These are phyloP conservation scores for Zalaria sp. DNA, from an alignment of 2,329 filamentous ascomycete species.

Conservation along the genomic window DNA sequence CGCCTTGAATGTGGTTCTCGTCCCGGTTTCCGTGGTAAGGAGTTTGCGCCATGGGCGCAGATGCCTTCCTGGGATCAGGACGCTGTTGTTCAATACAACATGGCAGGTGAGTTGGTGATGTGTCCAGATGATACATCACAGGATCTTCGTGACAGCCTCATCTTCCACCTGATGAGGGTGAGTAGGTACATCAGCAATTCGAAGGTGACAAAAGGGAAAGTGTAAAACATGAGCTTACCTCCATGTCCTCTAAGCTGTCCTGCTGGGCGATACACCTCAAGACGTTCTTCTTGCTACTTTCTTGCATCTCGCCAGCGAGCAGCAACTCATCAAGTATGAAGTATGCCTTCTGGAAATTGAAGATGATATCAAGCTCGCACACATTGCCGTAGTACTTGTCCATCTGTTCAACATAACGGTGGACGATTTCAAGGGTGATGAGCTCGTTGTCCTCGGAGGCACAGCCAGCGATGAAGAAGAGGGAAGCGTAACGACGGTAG, in stretches of 20 bases:
- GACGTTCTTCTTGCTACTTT: conserved; percentile 99
- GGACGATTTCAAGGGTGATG: conserved; percentile 95
- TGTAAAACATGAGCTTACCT: conserved; percentile 49
- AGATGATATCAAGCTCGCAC: conserved; percentile 98
- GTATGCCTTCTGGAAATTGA: conserved; percentile 99
- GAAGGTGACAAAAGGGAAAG: not conserved
- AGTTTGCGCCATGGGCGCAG: no score
- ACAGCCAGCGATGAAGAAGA: conserved; percentile 98
- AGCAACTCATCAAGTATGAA: conserved; percentile 97
- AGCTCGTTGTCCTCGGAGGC: conserved; percentile 96
- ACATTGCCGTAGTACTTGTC: conserved; percentile 99
- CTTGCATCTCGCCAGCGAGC: conserved; percentile 90
- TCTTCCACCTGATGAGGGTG: conserved; percentile 21
- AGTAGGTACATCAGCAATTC: conserved; percentile 12
- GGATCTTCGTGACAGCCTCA: conserved; percentile 45
- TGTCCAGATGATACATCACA: conserved; percentile 1
- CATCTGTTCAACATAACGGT: conserved; percentile 99
- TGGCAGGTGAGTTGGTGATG: no score
- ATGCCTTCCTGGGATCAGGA: no score
- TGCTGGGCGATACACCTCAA: conserved; percentile 91
- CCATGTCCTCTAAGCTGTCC: conserved; percentile 96
- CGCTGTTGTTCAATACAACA: no score
- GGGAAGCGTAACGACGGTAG: conserved; percentile 93
- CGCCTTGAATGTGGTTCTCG: no score
- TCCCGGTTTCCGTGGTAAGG: no score